Evolutionary conservation across 2,329 filamentous ascomycete species (phyloP).

Genomic region (Diaporthe nobilis): DNA sequence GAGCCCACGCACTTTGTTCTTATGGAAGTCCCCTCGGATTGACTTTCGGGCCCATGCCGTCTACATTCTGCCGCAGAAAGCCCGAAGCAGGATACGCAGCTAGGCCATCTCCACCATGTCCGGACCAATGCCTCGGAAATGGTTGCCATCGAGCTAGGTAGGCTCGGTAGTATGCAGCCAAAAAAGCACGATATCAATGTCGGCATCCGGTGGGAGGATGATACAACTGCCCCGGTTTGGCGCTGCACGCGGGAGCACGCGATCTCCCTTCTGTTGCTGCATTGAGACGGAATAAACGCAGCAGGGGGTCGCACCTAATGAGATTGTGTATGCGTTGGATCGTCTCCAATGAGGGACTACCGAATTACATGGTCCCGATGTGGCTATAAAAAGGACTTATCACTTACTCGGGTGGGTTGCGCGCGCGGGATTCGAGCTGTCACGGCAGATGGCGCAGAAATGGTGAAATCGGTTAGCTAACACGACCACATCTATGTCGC

Average conservation of each 20-base stretch:
- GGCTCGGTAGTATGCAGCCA: neutral
- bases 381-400: slow-evolving; percentile 21
- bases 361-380: neutral
- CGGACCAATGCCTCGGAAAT: slow-evolving; percentile 6
- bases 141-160: neutral
- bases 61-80: slow-evolving; percentile 14
- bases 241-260: slow-evolving; percentile 15
- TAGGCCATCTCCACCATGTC: neutral
- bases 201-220: slow-evolving; percentile 25
- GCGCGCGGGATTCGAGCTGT: slow-evolving; percentile 16
- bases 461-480: slow-evolving; percentile 32
- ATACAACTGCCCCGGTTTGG: slow-evolving; percentile 21
- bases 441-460: slow-evolving; percentile 22
- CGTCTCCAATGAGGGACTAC: slow-evolving; percentile 4
- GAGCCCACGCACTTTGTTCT: neutral
- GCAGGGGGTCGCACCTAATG: neutral
- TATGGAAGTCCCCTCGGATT: neutral
- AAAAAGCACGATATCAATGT: slow-evolving; percentile 27
- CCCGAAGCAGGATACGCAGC: neutral
- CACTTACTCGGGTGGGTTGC: slow-evolving; percentile 19
- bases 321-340: neutral
- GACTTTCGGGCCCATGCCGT: neutral
- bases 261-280: neutral
- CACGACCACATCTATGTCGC: neutral
- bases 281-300: neutral